Conservation (phyloP, 2,329 filamentous ascomycete species). For the Xylogone sp. region DNA sequence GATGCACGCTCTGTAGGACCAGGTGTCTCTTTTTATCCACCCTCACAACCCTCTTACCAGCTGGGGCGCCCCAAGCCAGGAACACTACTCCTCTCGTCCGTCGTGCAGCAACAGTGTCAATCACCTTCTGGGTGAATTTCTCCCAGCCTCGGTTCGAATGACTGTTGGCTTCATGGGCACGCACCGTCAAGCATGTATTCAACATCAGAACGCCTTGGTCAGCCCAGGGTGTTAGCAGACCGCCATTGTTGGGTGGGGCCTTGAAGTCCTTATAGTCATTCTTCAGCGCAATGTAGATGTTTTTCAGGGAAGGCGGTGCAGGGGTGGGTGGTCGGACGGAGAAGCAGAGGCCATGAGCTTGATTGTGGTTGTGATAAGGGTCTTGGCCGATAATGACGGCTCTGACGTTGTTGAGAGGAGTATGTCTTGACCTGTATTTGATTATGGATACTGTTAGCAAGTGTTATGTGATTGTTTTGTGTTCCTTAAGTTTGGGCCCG, state of each 20-base stretch:
- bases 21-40: constrained; percentile 72
- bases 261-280: constrained; percentile 83
- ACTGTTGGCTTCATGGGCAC: constrained; percentile 80
- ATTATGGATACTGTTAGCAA: constrained; percentile 16
- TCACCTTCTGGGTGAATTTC: constrained; percentile 83
- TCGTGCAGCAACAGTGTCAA: constrained; percentile 78
- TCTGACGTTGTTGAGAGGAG: constrained; percentile 83
- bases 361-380: constrained; percentile 92
- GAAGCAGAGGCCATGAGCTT: constrained; percentile 95
- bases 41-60: constrained; percentile 71
- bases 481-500: too few species aligned
- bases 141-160: constrained; percentile 92
- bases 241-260: constrained; percentile 71
- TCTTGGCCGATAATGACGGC: constrained; percentile 94
- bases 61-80: constrained; percentile 87
- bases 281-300: constrained; percentile 87
- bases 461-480: not conserved
- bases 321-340: constrained; percentile 85
- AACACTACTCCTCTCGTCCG: constrained; percentile 84
- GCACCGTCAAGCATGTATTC: constrained; percentile 93
- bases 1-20: constrained; percentile 84
- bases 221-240: constrained; percentile 89
- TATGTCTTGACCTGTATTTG: constrained; percentile 81
- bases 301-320: constrained; percentile 84
- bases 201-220: constrained; percentile 88